Evolutionary conservation across 2,329 filamentous ascomycete species (phyloP), one percentile per base, ranked within the genome.

Genomic region (Pyricularia grisea): DNA sequence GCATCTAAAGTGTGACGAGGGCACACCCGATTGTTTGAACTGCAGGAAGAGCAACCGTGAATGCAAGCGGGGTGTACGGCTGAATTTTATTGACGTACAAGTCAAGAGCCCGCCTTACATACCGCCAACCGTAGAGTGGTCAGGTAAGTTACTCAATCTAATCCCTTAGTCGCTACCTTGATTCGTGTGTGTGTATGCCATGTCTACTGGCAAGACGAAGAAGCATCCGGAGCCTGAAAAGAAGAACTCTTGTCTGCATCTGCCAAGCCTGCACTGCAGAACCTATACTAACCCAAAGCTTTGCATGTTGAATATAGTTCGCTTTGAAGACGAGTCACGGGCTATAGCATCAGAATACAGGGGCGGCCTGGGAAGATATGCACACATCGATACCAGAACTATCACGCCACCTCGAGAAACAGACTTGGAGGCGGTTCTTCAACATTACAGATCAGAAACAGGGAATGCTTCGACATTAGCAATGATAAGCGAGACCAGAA

Each of bases 1-100:
- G 65, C 94, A 97, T 81, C 82, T 97, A 67, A 97, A 97, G 78
- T 97, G 94, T 78, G 94, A 97, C 76, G 93, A 97, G 78, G 89
- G 84, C 5, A 74, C 79, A 4, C 86, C 85, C 6, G 81, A 84
- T 42, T 88, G 86, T 72, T 83, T 91, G 74, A 97, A 97, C 75
- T 97, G 94, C 79, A 87, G 88, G 70, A 97, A 97, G 80, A 95
- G 94, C 68, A 94, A 89, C 75, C 85, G 94, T 67, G 83, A 89
- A 69, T 98, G 94, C 82, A 93, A 94, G 77, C 88, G 93, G 73
- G 94, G 94, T 23, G 84, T 97, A 67, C 87, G 92, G 55, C 83
- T 98, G 60, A 97, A 97, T 79, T 98, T 97, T 75, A 93, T 97
- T 73, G 93, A 97, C 76, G 91, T 90, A 3, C 90, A 90, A 71